Conservation (phyloP, 2,329 filamentous ascomycete species). For the Hypoxylon rubiginosum region DNA sequence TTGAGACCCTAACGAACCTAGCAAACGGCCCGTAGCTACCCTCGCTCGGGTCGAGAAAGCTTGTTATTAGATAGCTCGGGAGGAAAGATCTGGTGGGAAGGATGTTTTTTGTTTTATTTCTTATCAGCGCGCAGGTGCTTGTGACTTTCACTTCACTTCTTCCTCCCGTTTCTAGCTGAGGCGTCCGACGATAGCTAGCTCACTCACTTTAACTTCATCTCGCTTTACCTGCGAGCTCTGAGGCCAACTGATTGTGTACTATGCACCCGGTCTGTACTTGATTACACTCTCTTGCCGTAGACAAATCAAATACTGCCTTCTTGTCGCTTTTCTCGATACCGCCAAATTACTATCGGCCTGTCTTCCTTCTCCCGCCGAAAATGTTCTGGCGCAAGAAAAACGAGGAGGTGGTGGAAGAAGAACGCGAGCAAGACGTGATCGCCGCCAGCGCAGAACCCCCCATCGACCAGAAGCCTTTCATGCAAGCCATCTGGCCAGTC, state of each 20-base stretch:
- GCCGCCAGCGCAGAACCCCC: slow-evolving; percentile 35
- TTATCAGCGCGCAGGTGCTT: slow-evolving; percentile 11
- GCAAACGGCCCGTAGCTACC: slow-evolving; percentile 6
- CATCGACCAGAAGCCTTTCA: slow-evolving; percentile 50
- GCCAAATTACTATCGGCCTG: slow-evolving; percentile 15
- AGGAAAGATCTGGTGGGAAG: slow-evolving; percentile 2
- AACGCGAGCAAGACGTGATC: slow-evolving; percentile 4
- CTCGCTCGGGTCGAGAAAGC: neutral
- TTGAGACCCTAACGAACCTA: neutral
- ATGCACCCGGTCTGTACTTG: neutral
- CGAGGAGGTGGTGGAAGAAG: slow-evolving; percentile 35
- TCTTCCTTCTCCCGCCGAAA: slow-evolving; percentile 1
- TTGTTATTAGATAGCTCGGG: slow-evolving; percentile 11
- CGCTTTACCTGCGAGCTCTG: neutral
- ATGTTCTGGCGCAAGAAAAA: slow-evolving; percentile 47
- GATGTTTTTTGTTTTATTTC: slow-evolving; percentile 19
- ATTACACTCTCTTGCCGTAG: slow-evolving; percentile 1
- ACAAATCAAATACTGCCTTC: neutral
- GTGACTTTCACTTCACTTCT: neutral
- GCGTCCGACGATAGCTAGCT: neutral
- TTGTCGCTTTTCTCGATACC: slow-evolving; percentile 6
- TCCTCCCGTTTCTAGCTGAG: neutral
- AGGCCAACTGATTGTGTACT: slow-evolving; percentile 6
- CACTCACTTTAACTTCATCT: neutral
- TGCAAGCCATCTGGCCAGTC: slow-evolving; percentile 69